A percentile compares a stretch with the other conserved stretches of the same genome.
These are phyloP conservation scores for Cladophialophora chaetospira DNA, from an alignment of 2,329 filamentous ascomycete species.

Conservation along the genomic window DNA sequence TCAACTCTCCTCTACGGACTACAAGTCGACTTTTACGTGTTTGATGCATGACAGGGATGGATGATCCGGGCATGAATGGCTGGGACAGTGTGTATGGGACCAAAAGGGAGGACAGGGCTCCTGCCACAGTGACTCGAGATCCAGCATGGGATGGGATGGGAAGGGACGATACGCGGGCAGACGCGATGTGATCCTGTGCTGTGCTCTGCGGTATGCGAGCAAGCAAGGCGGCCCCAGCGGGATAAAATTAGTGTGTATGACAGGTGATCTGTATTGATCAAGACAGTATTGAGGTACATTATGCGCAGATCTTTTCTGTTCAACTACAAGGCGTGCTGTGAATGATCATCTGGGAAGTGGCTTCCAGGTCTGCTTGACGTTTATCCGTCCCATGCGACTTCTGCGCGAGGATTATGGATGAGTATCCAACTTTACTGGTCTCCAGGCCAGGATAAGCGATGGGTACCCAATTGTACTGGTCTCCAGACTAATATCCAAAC, in stretches of 20 bases:
- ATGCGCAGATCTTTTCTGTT: too few species aligned
- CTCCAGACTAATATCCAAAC: not conserved
- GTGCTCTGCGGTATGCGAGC: too few species aligned
- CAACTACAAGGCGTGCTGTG: too few species aligned
- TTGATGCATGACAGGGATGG: conserved; percentile 7
- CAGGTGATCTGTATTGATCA: not conserved
- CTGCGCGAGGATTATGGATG: too few species aligned
- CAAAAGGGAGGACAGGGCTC: not conserved
- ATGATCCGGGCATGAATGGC: not conserved
- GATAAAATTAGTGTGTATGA: not conserved
- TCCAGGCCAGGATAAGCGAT: too few species aligned
- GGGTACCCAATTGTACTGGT: too few species aligned
- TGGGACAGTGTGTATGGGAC: not conserved
- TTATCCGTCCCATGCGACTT: too few species aligned
- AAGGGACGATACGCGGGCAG: not conserved
- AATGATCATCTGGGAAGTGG: too few species aligned
- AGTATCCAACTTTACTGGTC: too few species aligned
- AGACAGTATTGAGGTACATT: not conserved
- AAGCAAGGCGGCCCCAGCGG: not conserved
- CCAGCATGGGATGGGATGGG: not conserved
- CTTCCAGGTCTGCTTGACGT: too few species aligned
- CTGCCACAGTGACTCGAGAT: not conserved
- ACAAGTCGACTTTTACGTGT: not conserved
- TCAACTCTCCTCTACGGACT: not conserved
- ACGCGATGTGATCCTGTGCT: not conserved